phyloP scores from a whole-genome alignment of 1,139 yeast species.

The Komagataea norvegica region DNA sequence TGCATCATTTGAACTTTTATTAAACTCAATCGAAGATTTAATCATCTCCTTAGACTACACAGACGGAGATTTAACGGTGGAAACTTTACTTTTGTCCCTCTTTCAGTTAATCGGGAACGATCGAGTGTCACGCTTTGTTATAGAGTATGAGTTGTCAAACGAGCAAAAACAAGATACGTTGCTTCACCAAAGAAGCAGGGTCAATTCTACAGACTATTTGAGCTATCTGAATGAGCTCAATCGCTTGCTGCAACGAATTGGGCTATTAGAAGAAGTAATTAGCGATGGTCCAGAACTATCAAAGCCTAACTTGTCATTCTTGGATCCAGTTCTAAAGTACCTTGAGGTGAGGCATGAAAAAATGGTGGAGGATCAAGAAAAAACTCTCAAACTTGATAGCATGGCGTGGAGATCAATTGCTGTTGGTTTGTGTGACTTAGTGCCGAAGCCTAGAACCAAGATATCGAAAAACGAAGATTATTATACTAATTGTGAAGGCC shows the following conservation, averaged over 20 bases:
- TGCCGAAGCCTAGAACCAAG: conserved; percentile 28
- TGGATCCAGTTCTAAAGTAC: conserved; percentile 22
- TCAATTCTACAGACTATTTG: neutral
- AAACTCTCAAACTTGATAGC: conserved; percentile 9
- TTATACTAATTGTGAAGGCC: conserved; percentile 43
- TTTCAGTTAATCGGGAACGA: conserved; percentile 43
- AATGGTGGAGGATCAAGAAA: conserved; percentile 30
- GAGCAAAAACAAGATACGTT: conserved; percentile 44
- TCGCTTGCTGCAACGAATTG: conserved; percentile 1
- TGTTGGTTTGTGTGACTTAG: conserved; percentile 18
- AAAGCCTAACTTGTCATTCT: conserved; percentile 12
- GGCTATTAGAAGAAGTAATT: neutral
- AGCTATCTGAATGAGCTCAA: neutral
- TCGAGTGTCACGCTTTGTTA: conserved; percentile 53
- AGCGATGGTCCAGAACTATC: conserved; percentile 5
- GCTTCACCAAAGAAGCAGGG: conserved; percentile 35
- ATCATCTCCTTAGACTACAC: conserved; percentile 52
- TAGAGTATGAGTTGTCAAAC: conserved; percentile 58
- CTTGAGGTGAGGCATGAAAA: conserved; percentile 29
- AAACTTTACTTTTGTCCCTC: conserved; percentile 44
- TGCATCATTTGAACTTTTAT: conserved; percentile 29
- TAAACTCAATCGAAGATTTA: conserved; percentile 49
- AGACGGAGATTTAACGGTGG: conserved; percentile 55
- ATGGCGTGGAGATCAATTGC: conserved; percentile 28
- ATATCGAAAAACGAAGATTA: conserved; percentile 36